Evolutionary conservation across 2,329 filamentous ascomycete species (phyloP).

Genomic region (Colletotrichum cuscutae): DNA sequence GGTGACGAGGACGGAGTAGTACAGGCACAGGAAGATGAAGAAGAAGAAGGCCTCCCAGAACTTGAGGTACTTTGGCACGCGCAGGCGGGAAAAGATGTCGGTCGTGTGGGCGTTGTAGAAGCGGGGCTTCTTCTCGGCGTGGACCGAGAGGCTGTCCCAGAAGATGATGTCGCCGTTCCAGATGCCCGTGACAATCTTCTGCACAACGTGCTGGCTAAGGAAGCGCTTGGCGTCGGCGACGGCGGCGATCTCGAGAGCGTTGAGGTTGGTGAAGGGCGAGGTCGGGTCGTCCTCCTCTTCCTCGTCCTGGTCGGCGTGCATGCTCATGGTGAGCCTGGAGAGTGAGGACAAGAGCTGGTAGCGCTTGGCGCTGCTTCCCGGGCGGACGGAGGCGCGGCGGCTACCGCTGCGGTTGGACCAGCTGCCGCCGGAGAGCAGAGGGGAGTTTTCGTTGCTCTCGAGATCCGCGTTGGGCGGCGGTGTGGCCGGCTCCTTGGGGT

Average conservation of each 20-base stretch:
- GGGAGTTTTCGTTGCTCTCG: constrained; percentile 59
- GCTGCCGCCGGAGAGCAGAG: constrained; percentile 53
- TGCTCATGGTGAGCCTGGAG: constrained; percentile 64
- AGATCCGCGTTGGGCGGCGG: constrained; percentile 43
- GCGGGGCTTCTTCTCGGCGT: constrained; percentile 79
- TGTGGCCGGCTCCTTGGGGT: constrained; percentile 41
- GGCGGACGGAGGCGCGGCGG: constrained; percentile 37
- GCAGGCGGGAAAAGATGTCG: constrained; percentile 78
- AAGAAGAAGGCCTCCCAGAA: constrained; percentile 88
- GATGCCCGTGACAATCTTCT: constrained; percentile 85
- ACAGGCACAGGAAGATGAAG: constrained; percentile 78
- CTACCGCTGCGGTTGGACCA: constrained; percentile 36
- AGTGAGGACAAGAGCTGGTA: constrained; percentile 64
- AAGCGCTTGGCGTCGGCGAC: constrained; percentile 87
- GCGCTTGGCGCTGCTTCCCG: constrained; percentile 55
- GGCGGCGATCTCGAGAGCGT: constrained; percentile 87
- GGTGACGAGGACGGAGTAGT: constrained; percentile 87
- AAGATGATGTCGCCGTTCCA: constrained; percentile 90
- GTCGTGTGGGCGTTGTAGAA: constrained; percentile 76
- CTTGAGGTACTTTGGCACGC: constrained; percentile 87
- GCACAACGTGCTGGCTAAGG: constrained; percentile 81
- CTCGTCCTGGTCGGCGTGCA: constrained; percentile 49
- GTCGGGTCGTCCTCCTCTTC: constrained; percentile 70
- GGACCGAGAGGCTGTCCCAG: constrained; percentile 81
- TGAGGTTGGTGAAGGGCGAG: constrained; percentile 79